These are phyloP conservation scores for Cyberlindnera euphorbiiphila DNA, from an alignment of 805 yeast species.

Conservation along the genomic window DNA sequence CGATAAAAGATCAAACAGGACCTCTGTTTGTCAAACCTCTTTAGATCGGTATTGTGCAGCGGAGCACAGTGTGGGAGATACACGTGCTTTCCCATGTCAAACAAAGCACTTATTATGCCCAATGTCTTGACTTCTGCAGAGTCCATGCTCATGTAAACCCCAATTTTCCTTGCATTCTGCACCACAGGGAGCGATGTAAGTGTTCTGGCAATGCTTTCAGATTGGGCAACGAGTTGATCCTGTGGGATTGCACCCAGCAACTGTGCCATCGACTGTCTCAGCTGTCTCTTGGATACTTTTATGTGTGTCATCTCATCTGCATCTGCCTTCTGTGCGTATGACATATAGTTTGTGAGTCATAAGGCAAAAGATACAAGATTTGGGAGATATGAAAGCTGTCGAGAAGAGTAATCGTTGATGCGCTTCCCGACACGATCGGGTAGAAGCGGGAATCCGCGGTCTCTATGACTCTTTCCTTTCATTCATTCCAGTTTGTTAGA, in stretches of 20 bases:
- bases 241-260: constrained; percentile 19
- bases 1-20: constrained; percentile 54
- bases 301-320: not conserved
- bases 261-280: constrained; percentile 23
- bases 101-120: constrained; percentile 48
- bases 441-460: too few species aligned
- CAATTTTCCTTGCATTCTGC: constrained; percentile 45
- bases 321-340: too few species aligned
- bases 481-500: too few species aligned
- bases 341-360: too few species aligned
- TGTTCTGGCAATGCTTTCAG: constrained; percentile 19
- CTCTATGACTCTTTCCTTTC: too few species aligned
- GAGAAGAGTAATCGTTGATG: too few species aligned
- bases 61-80: constrained; percentile 52
- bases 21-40: constrained; percentile 27
- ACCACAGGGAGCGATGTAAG: constrained; percentile 33
- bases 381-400: too few species aligned
- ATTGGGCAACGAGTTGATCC: constrained; percentile 26
- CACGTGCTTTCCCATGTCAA: constrained; percentile 45
- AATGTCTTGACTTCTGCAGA: constrained; percentile 62
- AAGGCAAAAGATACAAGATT: too few species aligned
- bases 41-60: constrained; percentile 27
- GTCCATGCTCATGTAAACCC: constrained; percentile 76
- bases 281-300: constrained; percentile 17
- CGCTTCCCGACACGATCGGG: too few species aligned